Evolutionary conservation across 345 rosid species (phyloP), one percentile per base, ranked within the genome.

Genomic region (Brassica rapa): DNA sequence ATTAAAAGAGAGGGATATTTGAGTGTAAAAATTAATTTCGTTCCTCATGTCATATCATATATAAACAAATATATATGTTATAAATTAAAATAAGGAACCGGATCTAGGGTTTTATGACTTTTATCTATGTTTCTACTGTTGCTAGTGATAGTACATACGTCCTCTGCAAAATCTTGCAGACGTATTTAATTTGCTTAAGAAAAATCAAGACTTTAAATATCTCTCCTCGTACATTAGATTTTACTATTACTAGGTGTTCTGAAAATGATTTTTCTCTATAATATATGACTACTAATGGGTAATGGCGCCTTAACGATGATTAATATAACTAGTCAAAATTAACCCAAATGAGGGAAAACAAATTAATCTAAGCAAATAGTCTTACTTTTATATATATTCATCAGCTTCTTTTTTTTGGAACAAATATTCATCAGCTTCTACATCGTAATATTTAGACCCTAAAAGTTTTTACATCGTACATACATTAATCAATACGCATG

Each of bases 21-120:
- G 19, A 30, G 2, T 49, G 65, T 49, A 24, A 59, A 59, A 73
- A 51, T 0, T n/a, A 39, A 41, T 5, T 24, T 10, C 9, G 39
- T 14, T 3, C n/a, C 32, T 55, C 0, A 78, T 59, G 82, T 78
- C 68, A 66, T 57, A 59, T 78, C 55, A 33, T 67, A 51, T 55
- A 64, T 29, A 70, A 74, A 70, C 14, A 51, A 3, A 43, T 43
- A 3, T 43, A 12, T 43, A 11, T 43, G 4, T 46, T 55, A 41
- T 29, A 70, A 70, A 70, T 29, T 51, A 4, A 62, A 80, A 49
- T 14, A 41, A 74, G 68, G 62, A 67, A 46, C 43, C 64, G 68
- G 73, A 70, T 80, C 80, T 75, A 80, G 80, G 83, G 76, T 27
- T 80, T 75, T 75, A 70, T 80, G 79, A 80, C 76, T 73, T 73